Evolutionary conservation across 1,284 basidiomycete genomes (phyloP).

Genomic region (Heterobasidion occidentale): DNA sequence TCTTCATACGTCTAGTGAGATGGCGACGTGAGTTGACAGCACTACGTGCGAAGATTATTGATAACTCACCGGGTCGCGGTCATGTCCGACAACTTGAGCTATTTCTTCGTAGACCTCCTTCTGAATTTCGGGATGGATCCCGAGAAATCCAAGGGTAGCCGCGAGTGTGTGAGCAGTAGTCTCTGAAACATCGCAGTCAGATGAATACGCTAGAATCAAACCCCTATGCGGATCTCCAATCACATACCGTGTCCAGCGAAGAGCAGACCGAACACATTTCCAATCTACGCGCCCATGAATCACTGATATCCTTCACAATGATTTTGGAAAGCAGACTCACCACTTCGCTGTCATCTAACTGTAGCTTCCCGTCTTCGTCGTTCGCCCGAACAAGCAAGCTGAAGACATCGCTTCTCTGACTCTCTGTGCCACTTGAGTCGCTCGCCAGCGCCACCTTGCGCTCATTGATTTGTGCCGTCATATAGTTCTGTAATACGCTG

Average conservation of each 20-base stretch:
- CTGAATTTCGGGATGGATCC: slow-evolving; percentile 35
- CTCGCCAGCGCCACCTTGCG: slow-evolving; percentile 25
- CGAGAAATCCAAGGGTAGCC: slow-evolving; percentile 37
- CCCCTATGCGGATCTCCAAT: not conserved
- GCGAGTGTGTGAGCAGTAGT: slow-evolving; percentile 42
- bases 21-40: not conserved
- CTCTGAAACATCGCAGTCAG: slow-evolving; percentile 23
- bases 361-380: slow-evolving; percentile 31
- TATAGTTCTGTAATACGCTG: slow-evolving; percentile 24
- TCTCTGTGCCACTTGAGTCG: slow-evolving; percentile 7
- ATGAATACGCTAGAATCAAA: not conserved
- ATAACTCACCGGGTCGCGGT: slow-evolving; percentile 30
- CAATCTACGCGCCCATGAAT: slow-evolving; percentile 27
- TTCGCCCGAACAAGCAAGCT: slow-evolving; percentile 42
- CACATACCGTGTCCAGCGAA: slow-evolving; percentile 48
- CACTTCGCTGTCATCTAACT: slow-evolving; percentile 39
- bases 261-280: slow-evolving; percentile 44
- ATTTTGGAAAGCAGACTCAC: slow-evolving; percentile 20
- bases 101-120: slow-evolving; percentile 40
- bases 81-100: slow-evolving; percentile 28
- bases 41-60: not conserved
- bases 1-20: slow-evolving; percentile 31
- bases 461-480: slow-evolving; percentile 30
- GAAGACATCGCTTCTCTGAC: slow-evolving; percentile 30
- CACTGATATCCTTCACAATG: not conserved